Percentiles rank a stretch among this genome's conserved stretches.
Conservation (phyloP, 2,329 filamentous ascomycete genomes). For the Tolypocladium ophioglossoides region DNA sequence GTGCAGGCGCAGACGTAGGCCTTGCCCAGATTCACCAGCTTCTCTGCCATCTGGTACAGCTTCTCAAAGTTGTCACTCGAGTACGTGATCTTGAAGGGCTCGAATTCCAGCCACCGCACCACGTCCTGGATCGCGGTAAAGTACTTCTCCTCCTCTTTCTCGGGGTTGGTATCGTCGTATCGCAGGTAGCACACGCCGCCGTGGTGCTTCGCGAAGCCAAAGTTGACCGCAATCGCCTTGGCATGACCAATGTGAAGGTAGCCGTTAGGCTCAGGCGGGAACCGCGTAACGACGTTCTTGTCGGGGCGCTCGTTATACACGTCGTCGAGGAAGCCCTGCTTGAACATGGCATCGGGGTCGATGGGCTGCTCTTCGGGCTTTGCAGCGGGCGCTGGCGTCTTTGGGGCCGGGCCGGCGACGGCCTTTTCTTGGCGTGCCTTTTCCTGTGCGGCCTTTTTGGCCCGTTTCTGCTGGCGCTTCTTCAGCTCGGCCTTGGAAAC, state of each 20-base stretch:
- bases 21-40: constrained; percentile 58
- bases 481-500: constrained; percentile 52
- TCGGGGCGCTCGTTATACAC: constrained; percentile 60
- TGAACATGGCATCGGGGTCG: constrained; percentile 65
- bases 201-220: constrained; percentile 82
- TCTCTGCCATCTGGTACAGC: constrained; percentile 76
- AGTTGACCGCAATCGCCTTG: constrained; percentile 94
- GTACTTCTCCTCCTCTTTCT: constrained; percentile 83
- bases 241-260: constrained; percentile 89
- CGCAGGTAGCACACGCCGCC: constrained; percentile 45
- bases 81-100: constrained; percentile 53
- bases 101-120: constrained; percentile 64
- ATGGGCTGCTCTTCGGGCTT: constrained; percentile 23
- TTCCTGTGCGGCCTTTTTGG: constrained; percentile 39
- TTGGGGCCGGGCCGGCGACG: constrained; percentile 44
- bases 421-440: constrained; percentile 84
- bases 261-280: constrained; percentile 84
- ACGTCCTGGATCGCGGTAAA: constrained; percentile 85
- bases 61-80: constrained; percentile 79
- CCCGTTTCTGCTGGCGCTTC: constrained; percentile 46
- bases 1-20: constrained; percentile 80
- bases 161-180: constrained; percentile 93
- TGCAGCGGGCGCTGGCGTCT: constrained; percentile 8
- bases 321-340: constrained; percentile 63
- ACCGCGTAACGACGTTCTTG: constrained; percentile 56